phyloP scores from a whole-genome alignment of 2,329 filamentous ascomycete species.

The Leptographium radiaticola region DNA sequence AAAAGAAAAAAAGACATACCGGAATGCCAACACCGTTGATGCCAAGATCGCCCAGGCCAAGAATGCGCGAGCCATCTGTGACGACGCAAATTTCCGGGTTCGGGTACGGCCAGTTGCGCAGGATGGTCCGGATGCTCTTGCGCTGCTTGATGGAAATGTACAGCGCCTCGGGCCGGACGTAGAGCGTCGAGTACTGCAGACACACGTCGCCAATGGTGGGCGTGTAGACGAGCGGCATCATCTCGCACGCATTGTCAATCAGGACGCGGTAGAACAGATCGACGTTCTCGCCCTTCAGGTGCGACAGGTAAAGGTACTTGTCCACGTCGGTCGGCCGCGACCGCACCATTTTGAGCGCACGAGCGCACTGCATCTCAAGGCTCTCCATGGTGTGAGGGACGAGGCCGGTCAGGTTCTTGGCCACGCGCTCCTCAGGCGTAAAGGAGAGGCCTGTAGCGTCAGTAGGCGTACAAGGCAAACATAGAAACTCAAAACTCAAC shows the following conservation, averaged over 20 bases:
- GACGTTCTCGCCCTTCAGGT: slow-evolving; percentile 60
- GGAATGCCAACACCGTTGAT: slow-evolving; percentile 97
- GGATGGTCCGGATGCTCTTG: slow-evolving; percentile 76
- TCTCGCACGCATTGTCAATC: slow-evolving; percentile 59
- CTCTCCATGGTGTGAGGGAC: slow-evolving; percentile 51
- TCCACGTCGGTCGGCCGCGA: slow-evolving; percentile 58
- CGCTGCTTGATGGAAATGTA: slow-evolving; percentile 95
- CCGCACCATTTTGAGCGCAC: slow-evolving; percentile 63
- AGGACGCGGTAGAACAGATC: slow-evolving; percentile 76
- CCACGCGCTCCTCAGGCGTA: slow-evolving; percentile 47
- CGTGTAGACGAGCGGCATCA: slow-evolving; percentile 78
- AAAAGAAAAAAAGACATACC: slow-evolving; percentile 33
- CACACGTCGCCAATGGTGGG: slow-evolving; percentile 93
- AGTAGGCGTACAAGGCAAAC: background rate
- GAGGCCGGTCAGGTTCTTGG: slow-evolving; percentile 53
- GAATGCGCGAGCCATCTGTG: slow-evolving; percentile 86
- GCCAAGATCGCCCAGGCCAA: slow-evolving; percentile 86
- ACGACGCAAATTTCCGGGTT: slow-evolving; percentile 93
- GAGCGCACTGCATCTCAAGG: slow-evolving; percentile 45
- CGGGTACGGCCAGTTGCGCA: slow-evolving; percentile 82
- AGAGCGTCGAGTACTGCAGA: slow-evolving; percentile 89
- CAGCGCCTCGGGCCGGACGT: slow-evolving; percentile 86
- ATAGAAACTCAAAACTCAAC: background rate
- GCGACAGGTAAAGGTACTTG: slow-evolving; percentile 73
- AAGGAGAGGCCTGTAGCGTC: slow-evolving; percentile 43